These are phyloP conservation scores for Gentiana dahurica DNA, from an alignment of 257 asterid genomes.

Conservation along the genomic window DNA sequence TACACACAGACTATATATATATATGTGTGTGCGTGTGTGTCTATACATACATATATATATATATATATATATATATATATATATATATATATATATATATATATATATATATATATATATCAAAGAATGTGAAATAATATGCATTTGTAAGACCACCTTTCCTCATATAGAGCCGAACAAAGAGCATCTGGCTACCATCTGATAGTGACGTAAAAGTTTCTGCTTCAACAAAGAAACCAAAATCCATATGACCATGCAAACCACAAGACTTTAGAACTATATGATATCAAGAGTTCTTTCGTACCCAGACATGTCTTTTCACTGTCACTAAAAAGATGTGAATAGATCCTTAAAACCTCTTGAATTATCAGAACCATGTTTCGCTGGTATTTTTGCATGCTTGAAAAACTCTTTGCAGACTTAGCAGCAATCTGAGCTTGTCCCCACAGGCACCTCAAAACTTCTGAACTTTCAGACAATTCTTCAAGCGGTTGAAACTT, in stretches of 20 bases:
- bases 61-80: no score
- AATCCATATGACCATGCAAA: not conserved
- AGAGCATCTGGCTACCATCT: slow-evolving; percentile 77
- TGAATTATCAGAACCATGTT: slow-evolving; percentile 58
- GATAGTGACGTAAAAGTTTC: slow-evolving; percentile 62
- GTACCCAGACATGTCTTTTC: slow-evolving; percentile 80
- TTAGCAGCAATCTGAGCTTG: slow-evolving; percentile 36
- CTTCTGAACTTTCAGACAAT: slow-evolving; percentile 22
- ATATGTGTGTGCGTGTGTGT: no score
- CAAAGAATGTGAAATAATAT: not conserved
- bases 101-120: no score
- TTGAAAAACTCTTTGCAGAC: slow-evolving; percentile 42
- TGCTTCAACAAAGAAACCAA: slow-evolving; percentile 28
- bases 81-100: no score
- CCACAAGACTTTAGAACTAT: not conserved
- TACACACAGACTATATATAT: no score
- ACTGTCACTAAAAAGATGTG: slow-evolving; percentile 48
- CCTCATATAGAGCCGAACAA: slow-evolving; percentile 73
- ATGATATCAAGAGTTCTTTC: slow-evolving; percentile 4
- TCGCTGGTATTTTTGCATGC: slow-evolving; percentile 52
- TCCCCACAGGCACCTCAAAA: slow-evolving; percentile 47
- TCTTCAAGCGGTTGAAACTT: slow-evolving; percentile 20
- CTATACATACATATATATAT: no score
- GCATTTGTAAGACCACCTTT: slow-evolving; percentile 43
- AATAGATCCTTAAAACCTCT: slow-evolving; percentile 54